A percentile compares a stretch with the other conserved stretches of the same genome.
These are phyloP conservation scores for Termitomyces eurrhizus DNA, from an alignment of 768 basidiomycete genomes.

Conservation along the genomic window DNA sequence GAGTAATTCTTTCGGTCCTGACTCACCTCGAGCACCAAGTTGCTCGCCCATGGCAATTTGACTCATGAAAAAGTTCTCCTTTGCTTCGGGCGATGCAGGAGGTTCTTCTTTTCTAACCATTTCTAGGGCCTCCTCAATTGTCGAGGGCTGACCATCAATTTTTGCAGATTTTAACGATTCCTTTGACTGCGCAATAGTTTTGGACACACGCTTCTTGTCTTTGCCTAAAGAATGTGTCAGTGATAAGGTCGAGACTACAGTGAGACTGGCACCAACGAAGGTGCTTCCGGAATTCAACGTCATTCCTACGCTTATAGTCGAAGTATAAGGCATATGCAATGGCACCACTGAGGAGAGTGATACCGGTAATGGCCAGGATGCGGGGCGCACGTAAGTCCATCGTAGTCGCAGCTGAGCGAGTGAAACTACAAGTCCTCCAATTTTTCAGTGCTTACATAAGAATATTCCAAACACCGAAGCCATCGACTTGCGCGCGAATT, in stretches of 20 bases:
- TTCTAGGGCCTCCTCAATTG: conserved; percentile 61
- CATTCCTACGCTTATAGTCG: conserved; percentile 91
- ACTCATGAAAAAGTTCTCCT: conserved; percentile 88
- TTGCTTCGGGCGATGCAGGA: conserved; percentile 67
- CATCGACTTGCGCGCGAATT: background rate
- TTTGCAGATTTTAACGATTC: conserved; percentile 21
- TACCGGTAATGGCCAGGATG: conserved; percentile 41
- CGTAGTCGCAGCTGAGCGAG: conserved; percentile 16
- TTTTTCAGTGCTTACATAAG: conserved; percentile 18
- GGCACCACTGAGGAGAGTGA: conserved; percentile 52
- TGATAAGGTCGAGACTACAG: conserved; percentile 3
- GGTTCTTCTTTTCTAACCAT: conserved; percentile 65
- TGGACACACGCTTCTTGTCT: conserved; percentile 86
- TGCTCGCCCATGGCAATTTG: conserved; percentile 88
- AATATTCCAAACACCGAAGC: conserved; percentile 7
- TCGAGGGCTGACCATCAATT: conserved; percentile 39
- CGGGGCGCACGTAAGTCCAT: conserved; percentile 38
- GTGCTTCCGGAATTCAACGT: conserved; percentile 81
- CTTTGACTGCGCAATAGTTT: conserved; percentile 53
- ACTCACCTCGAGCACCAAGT: conserved; percentile 67
- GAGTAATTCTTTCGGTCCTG: conserved; percentile 6
- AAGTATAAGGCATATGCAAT: conserved; percentile 90
- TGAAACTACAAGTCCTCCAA: background rate
- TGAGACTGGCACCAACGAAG: conserved; percentile 57
- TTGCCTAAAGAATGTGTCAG: conserved; percentile 56